phyloP scores from a whole-genome alignment of 257 asterid genomes.

The Nicotiana benthamiana region DNA sequence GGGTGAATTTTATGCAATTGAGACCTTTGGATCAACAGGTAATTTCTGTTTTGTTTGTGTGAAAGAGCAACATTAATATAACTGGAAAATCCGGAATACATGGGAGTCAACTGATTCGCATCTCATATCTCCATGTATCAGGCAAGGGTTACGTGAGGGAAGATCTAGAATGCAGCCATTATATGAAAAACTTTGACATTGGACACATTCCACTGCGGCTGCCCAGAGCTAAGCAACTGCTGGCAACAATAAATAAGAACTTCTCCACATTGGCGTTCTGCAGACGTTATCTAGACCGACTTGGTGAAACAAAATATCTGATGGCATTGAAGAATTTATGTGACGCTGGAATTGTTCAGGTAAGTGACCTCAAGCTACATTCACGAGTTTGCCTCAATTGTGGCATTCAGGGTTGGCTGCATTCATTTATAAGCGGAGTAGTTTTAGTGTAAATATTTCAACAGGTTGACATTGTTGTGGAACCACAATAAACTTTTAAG shows the following conservation, averaged over 20 bases:
- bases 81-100: not conserved
- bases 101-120: not conserved
- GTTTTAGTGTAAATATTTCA: too few species aligned
- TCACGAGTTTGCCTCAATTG: not conserved
- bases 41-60: not conserved
- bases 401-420: not conserved
- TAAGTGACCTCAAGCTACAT: conserved; percentile 10
- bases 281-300: conserved; percentile 85
- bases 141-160: conserved; percentile 96
- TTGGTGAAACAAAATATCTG: conserved; percentile 87
- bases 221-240: conserved; percentile 84
- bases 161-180: conserved; percentile 97
- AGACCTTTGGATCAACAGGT: conserved; percentile 99
- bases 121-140: conserved; percentile 12
- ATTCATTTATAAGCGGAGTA: too few species aligned
- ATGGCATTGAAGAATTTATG: conserved; percentile 97
- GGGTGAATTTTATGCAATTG: conserved; percentile 97
- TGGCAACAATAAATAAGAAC: conserved; percentile 84
- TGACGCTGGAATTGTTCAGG: conserved; percentile 92
- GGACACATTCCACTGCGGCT: conserved; percentile 88
- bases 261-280: conserved; percentile 95
- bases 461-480: too few species aligned
- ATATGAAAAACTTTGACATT: conserved; percentile 93
- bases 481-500: too few species aligned
- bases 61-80: not conserved